phyloP scores from a whole-genome alignment of 371 early-diverging fungal genomes.

The Lichtheimia ramosa region DNA sequence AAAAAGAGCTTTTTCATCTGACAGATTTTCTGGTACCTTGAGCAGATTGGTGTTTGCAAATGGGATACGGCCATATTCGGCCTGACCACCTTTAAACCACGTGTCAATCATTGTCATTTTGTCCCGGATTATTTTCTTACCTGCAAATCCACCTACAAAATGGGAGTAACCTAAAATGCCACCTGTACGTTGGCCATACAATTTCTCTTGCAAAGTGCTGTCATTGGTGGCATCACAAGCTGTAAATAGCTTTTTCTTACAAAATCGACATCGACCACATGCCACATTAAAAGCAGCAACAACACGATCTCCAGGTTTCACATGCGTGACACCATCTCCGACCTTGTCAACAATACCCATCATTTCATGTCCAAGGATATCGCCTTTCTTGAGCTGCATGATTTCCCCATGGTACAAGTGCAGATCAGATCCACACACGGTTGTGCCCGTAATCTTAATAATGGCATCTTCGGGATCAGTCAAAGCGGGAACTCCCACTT shows the following conservation, averaged over 20 bases:
- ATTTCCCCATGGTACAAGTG: constrained; percentile 62
- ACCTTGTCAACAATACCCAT: constrained; percentile 56
- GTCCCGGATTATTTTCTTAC: constrained; percentile 8
- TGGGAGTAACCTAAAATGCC: constrained; percentile 64
- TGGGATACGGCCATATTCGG: constrained; percentile 60
- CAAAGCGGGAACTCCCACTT: constrained; percentile 45
- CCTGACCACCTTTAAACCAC: constrained; percentile 44
- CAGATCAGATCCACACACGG: constrained; percentile 66
- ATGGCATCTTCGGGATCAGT: constrained; percentile 58
- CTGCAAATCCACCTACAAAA: constrained; percentile 28
- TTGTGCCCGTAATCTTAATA: constrained; percentile 51
- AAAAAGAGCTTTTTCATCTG: constrained; percentile 58
- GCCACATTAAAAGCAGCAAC: constrained; percentile 55
- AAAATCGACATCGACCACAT: constrained; percentile 62
- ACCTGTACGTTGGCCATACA: constrained; percentile 56
- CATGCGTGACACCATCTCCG: constrained; percentile 38
- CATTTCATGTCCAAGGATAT: constrained; percentile 61
- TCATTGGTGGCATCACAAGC: constrained; percentile 58
- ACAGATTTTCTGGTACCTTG: constrained; percentile 45
- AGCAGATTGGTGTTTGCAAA: constrained; percentile 61
- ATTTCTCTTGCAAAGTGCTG: constrained; percentile 49
- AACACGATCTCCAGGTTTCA: constrained; percentile 56
- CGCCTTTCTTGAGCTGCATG: constrained; percentile 47
- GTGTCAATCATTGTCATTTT: not conserved
- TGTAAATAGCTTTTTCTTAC: constrained; percentile 40